Evolutionary conservation across 2,329 filamentous ascomycete genomes (phyloP).

Genomic region (Curvularia sp.): DNA sequence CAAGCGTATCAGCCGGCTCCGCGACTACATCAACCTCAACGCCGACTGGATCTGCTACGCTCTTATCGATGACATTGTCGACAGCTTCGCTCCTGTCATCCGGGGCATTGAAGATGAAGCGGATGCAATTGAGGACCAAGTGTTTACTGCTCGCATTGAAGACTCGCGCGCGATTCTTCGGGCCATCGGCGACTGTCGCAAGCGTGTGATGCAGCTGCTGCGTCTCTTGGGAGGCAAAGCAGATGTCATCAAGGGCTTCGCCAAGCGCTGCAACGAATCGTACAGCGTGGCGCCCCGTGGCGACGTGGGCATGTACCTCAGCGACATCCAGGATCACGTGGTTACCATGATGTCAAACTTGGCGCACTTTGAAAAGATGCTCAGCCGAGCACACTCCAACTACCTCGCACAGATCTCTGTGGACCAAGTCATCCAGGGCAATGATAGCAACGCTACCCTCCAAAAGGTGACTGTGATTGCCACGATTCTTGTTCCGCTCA

Average conservation of each 20-base stretch:
- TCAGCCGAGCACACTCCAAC: slow-evolving; percentile 91
- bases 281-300: slow-evolving; percentile 94
- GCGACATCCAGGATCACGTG: slow-evolving; percentile 98
- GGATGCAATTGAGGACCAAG: slow-evolving; percentile 92
- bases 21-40: slow-evolving; percentile 92
- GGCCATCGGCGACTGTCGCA: slow-evolving; percentile 87
- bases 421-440: slow-evolving; percentile 87
- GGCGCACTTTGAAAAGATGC: slow-evolving; percentile 95
- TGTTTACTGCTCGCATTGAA: slow-evolving; percentile 89
- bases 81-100: slow-evolving; percentile 91
- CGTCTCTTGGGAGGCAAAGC: slow-evolving; percentile 94
- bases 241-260: slow-evolving; percentile 97
- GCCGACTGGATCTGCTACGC: slow-evolving; percentile 99
- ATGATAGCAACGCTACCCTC: slow-evolving; percentile 84
- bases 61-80: slow-evolving; percentile 97
- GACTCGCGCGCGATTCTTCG: slow-evolving; percentile 88
- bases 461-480: slow-evolving; percentile 95
- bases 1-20: slow-evolving; percentile 87
- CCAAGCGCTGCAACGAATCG: slow-evolving; percentile 97
- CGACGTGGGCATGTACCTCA: slow-evolving; percentile 95
- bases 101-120: slow-evolving; percentile 85
- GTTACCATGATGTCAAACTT: slow-evolving; percentile 99
- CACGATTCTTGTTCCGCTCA: slow-evolving; percentile 94
- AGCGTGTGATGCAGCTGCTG: slow-evolving; percentile 93
- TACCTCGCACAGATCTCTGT: slow-evolving; percentile 95